A percentile compares a stretch with the other conserved stretches of the same genome.
Conservation (phyloP, 2,329 filamentous ascomycete genomes). For the Alternaria arbusti region DNA sequence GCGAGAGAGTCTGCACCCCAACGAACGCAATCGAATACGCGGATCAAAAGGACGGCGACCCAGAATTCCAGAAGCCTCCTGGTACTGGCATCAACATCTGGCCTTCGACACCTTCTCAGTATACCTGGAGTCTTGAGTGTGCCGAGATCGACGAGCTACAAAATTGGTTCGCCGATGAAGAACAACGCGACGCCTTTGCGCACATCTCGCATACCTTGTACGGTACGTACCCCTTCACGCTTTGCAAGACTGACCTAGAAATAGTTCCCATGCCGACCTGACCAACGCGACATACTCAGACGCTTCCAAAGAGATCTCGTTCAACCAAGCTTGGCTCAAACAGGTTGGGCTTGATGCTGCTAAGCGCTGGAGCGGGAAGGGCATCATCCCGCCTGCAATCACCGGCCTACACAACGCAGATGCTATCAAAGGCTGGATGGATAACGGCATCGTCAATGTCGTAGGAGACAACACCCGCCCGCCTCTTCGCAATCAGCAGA, state of each 20-base stretch:
- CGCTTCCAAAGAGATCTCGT: constrained; percentile 63
- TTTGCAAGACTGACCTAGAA: constrained; percentile 5
- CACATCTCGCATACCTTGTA: constrained; percentile 68
- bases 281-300: constrained; percentile 67
- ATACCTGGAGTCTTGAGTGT: constrained; percentile 59
- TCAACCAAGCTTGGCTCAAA: constrained; percentile 66
- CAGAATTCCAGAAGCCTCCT: constrained; percentile 55
- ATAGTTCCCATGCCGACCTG: constrained; percentile 60
- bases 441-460: constrained; percentile 65
- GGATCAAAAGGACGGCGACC: constrained; percentile 48
- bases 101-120: constrained; percentile 51
- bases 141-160: constrained; percentile 58
- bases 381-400: constrained; percentile 68
- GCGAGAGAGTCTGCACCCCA: constrained; percentile 37
- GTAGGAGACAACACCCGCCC: constrained; percentile 70
- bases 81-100: constrained; percentile 49
- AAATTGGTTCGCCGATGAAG: constrained; percentile 60
- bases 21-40: constrained; percentile 47
- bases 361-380: constrained; percentile 58
- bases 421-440: constrained; percentile 64
- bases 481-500: constrained; percentile 59
- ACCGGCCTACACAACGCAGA: constrained; percentile 71
- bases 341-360: constrained; percentile 59
- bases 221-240: neutral
- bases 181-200: constrained; percentile 61